Percentiles rank a stretch among this genome's conserved stretches.
Evolutionary conservation across 768 basidiomycete genomes (phyloP).

Genomic region (Suillus subluteus): DNA sequence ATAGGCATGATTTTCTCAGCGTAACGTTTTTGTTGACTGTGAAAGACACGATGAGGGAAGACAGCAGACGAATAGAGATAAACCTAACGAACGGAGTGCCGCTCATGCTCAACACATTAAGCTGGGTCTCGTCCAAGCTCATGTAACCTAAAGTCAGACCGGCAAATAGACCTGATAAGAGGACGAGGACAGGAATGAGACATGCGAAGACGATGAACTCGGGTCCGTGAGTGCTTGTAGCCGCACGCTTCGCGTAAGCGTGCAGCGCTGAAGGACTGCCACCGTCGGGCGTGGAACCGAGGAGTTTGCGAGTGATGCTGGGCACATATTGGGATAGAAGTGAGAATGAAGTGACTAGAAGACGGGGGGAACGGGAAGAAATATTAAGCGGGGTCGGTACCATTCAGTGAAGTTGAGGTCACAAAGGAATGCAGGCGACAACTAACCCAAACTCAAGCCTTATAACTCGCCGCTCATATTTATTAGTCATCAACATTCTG

Average conservation of each 20-base stretch:
- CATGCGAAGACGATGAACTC: constrained; percentile 45
- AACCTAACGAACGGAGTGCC: constrained; percentile 70
- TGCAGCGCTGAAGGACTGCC: constrained; percentile 24
- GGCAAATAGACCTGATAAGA: constrained; percentile 86
- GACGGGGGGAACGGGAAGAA: constrained; percentile 44
- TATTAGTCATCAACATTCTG: constrained; percentile 9
- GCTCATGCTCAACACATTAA: constrained; percentile 83
- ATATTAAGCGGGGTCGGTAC: constrained; percentile 35
- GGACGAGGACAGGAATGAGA: constrained; percentile 84
- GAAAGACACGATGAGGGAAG: neutral
- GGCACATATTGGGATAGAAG: constrained; percentile 49
- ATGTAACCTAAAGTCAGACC: constrained; percentile 92
- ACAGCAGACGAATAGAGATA: constrained; percentile 5
- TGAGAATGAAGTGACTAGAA: constrained; percentile 48
- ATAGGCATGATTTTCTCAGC: constrained; percentile 88
- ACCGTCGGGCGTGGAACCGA: constrained; percentile 1
- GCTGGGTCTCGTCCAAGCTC: constrained; percentile 91
- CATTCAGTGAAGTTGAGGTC: constrained; percentile 34
- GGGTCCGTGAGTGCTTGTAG: constrained; percentile 18
- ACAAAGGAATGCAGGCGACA: neutral
- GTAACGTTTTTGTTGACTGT: constrained; percentile 77
- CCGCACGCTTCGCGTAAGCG: constrained; percentile 36
- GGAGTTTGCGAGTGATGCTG: constrained; percentile 35
- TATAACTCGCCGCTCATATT: neutral
- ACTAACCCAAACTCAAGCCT: neutral